Percentiles rank a stretch among this genome's conserved stretches.
These are phyloP conservation scores for Fusarium sp. DNA, from an alignment of 2,329 filamentous ascomycete genomes.

Conservation along the genomic window DNA sequence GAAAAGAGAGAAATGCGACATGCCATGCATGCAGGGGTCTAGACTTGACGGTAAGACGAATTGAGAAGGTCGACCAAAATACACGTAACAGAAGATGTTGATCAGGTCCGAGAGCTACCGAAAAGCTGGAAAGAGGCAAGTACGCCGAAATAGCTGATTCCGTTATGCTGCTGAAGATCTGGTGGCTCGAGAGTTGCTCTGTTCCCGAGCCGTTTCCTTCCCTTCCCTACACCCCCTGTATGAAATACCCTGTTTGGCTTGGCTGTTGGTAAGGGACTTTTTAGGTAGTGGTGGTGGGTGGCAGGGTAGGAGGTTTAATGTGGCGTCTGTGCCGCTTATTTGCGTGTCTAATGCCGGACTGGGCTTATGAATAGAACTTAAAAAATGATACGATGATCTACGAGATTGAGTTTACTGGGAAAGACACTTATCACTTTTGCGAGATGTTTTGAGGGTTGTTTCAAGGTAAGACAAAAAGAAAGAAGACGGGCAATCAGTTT, in stretches of 20 bases:
- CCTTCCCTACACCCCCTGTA: background rate
- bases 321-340: background rate
- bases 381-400: background rate
- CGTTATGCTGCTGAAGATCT: background rate
- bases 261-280: background rate
- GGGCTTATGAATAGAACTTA: background rate
- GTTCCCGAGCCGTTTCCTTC: too few species aligned
- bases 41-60: background rate
- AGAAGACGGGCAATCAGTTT: background rate
- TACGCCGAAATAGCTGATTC: background rate
- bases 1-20: slow-evolving; percentile 6
- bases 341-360: background rate
- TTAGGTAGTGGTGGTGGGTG: background rate
- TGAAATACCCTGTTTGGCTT: background rate
- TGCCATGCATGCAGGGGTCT: background rate
- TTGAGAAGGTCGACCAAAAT: slow-evolving; percentile 1
- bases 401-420: background rate
- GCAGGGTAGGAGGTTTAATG: too few species aligned
- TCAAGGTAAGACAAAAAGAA: background rate
- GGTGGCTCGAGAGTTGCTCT: slow-evolving; percentile 1
- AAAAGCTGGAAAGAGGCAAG: background rate
- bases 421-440: fast-evolving
- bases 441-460: background rate
- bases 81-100: slow-evolving; percentile 9
- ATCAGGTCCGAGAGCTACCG: background rate